phyloP scores from a whole-genome alignment of 2,329 filamentous ascomycete genomes.

The Pseudogymnoascus sp. region DNA sequence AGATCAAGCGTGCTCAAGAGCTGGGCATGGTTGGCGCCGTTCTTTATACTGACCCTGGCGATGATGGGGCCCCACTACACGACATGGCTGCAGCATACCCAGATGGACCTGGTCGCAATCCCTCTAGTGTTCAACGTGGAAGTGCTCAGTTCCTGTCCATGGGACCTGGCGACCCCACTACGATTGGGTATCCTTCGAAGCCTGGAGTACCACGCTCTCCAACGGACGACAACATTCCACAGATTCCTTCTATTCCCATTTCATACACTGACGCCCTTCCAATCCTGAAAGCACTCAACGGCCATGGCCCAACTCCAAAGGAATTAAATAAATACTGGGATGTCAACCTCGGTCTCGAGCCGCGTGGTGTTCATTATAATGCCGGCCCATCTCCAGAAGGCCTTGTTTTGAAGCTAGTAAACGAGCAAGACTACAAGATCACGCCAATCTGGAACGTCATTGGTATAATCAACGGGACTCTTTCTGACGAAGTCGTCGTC shows the following conservation, averaged over 20 bases:
- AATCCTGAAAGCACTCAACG: conserved; percentile 82
- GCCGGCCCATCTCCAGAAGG: conserved; percentile 60
- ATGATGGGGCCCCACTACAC: conserved; percentile 59
- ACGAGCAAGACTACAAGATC: conserved; percentile 72
- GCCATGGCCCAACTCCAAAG: conserved; percentile 68
- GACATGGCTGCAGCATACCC: conserved; percentile 60
- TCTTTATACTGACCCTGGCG: conserved; percentile 81
- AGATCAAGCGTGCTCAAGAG: conserved; percentile 87
- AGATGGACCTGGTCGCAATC: conserved; percentile 76
- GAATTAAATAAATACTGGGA: conserved; percentile 62
- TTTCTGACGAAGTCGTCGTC: conserved; percentile 77
- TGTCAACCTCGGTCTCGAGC: conserved; percentile 52
- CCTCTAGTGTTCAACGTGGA: conserved; percentile 82
- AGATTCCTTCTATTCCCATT: conserved; percentile 84
- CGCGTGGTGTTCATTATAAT: conserved; percentile 62
- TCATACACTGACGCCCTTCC: conserved; percentile 83
- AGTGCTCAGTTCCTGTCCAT: conserved; percentile 74
- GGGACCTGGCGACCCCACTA: conserved; percentile 70
- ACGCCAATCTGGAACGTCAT: conserved; percentile 88
- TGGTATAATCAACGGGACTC: conserved; percentile 80
- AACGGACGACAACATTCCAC: conserved; percentile 61
- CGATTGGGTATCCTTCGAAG: conserved; percentile 87
- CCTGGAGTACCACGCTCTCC: conserved; percentile 74
- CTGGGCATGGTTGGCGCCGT: conserved; percentile 80
- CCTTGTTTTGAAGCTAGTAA: conserved; percentile 63